Conservation (phyloP, 768 basidiomycete genomes). For the Mycena filopes region DNA sequence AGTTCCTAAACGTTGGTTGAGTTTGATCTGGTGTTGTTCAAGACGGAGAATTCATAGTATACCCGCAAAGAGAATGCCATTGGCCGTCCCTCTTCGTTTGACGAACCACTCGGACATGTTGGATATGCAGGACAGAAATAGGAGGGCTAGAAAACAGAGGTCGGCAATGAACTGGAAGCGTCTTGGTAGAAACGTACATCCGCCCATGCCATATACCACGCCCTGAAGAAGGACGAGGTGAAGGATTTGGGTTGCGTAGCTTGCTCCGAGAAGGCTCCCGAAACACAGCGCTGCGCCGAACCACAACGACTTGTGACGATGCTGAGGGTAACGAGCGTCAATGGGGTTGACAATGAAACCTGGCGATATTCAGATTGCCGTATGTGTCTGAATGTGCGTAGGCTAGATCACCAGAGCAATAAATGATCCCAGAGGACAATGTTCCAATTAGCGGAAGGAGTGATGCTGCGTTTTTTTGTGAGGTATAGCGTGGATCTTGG, state of each 20-base stretch:
- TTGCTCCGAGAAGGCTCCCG: conserved; percentile 39
- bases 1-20: conserved; percentile 30
- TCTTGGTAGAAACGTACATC: conserved; percentile 26
- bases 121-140: conserved; percentile 40
- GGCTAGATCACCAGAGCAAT: background rate
- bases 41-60: background rate
- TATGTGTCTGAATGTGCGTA: too few relatives aligned
- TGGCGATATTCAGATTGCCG: background rate
- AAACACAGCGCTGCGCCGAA: conserved; percentile 37
- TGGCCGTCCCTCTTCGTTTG: conserved; percentile 42
- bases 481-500: conserved; percentile 34
- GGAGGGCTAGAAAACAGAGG: conserved; percentile 29
- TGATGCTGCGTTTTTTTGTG: conserved; percentile 36
- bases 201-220: conserved; percentile 41
- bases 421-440: conserved; percentile 42
- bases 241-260: conserved; percentile 34
- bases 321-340: conserved; percentile 37
- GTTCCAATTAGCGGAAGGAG: conserved; percentile 44
- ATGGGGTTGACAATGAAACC: conserved; percentile 33
- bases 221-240: conserved; percentile 40
- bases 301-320: conserved; percentile 36
- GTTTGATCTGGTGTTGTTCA: too few relatives aligned
- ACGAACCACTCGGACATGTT: conserved; percentile 48
- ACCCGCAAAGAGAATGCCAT: conserved; percentile 46
- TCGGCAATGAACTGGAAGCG: background rate